Evolutionary conservation across 805 yeast species (phyloP).

Genomic region (Diddensiella transvaalensis): DNA sequence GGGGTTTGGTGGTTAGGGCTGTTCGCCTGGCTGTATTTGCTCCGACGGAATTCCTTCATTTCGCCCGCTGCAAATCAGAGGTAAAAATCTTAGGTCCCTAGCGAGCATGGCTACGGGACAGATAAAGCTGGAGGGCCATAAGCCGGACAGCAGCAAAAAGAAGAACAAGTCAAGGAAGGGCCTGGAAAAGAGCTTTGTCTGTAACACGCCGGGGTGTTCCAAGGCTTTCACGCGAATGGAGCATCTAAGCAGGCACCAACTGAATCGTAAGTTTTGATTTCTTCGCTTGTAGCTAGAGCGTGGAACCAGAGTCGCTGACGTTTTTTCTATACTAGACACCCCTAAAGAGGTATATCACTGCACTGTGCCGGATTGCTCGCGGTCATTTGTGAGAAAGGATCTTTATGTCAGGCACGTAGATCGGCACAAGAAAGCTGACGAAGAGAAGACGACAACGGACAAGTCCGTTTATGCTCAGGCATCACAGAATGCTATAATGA

Average conservation of each 20-base stretch:
- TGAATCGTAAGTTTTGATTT: constrained; percentile 23
- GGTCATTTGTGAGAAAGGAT: constrained; percentile 34
- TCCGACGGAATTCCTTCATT: no score
- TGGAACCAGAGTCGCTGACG: background rate
- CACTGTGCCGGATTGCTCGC: constrained; percentile 27
- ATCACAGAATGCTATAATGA: background rate
- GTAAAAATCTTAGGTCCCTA: no score
- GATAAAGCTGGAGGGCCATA: no score
- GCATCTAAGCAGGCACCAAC: constrained; percentile 25
- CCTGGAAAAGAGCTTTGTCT: constrained; percentile 25
- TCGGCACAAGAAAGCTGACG: constrained; percentile 7
- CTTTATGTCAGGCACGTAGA: constrained; percentile 29
- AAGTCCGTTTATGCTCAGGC: background rate
- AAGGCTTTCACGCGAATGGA: constrained; percentile 25
- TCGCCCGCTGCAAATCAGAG: no score
- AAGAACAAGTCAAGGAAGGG: constrained; percentile 26
- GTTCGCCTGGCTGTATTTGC: no score
- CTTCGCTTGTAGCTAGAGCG: no score
- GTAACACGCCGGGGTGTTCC: constrained; percentile 24
- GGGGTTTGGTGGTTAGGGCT: no score
- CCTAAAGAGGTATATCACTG: constrained; percentile 18
- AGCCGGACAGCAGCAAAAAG: background rate
- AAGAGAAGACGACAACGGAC: background rate
- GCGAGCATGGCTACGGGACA: no score
- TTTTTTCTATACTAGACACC: constrained; percentile 4